These are phyloP conservation scores for Zygosaccharomyces lentus DNA, from an alignment of 805 yeast genomes.

Conservation along the genomic window DNA sequence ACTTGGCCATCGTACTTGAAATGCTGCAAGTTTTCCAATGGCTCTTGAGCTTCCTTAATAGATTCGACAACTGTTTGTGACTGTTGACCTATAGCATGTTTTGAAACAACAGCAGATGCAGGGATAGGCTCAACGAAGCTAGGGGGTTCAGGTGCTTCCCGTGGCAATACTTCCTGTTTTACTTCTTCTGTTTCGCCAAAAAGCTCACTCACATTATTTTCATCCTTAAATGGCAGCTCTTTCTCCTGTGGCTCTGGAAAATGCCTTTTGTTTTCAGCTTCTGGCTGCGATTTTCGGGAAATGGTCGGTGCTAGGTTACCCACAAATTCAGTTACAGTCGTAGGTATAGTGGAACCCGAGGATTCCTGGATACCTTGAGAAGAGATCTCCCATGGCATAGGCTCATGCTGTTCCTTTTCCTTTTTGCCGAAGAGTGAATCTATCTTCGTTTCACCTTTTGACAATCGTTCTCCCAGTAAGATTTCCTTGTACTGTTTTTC, in stretches of 20 bases:
- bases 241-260: neutral
- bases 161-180: neutral
- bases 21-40: neutral
- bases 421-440: neutral
- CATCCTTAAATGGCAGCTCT: neutral
- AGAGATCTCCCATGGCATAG: conserved; percentile 19
- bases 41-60: neutral
- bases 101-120: neutral
- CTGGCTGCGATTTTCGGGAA: neutral
- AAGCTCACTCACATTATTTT: neutral
- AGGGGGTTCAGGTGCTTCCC: neutral
- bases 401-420: conserved; percentile 7
- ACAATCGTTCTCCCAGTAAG: neutral
- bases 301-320: neutral
- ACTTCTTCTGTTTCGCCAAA: neutral
- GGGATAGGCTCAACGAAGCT: neutral
- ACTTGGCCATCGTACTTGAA: neutral
- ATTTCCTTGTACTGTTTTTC: neutral
- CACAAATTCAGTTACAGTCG: neutral
- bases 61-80: neutral
- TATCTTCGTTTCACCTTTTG: neutral
- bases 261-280: too few relatives aligned
- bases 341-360: neutral
- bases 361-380: neutral
- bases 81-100: neutral